Evolutionary conservation across 805 yeast species (phyloP), one percentile per base, ranked within the genome.

Genomic region (Starmerella sirachaensis): DNA sequence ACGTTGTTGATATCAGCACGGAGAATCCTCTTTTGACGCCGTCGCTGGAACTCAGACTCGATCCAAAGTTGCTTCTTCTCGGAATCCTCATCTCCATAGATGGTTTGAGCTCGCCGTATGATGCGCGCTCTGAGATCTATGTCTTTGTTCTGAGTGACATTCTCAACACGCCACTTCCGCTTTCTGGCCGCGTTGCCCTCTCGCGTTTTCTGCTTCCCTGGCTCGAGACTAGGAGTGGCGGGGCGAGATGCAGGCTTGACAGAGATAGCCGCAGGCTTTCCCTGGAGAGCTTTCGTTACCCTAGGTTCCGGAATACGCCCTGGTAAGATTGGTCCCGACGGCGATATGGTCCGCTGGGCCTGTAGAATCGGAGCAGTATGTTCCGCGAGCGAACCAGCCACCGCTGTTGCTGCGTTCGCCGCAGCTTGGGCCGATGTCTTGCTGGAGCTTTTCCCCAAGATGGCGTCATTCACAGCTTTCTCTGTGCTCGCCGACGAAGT

Each of bases 61-160:
- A 82, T 68, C 96, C 96, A 88, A 28, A 67, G 62, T 29, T 58
- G 55, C 37, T 64, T 66, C 45, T 72, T 70, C 31, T 68, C 73
- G 9, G 77, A 59, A 6, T 72, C 74, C 0, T 59, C 64, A 8
- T 64, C 69, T 1, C 94, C 91, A 60, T 73, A 85, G 48, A 78
- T 59, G 14, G 59, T 60, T 26, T 61, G 64, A 0, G 96, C 95
- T 28, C 91, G 65, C 47, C 77, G 78, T 46, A 71, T 68, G 16
- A 88, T 76, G 38, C 97, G 65, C 0, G 81, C 73, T 36, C 93
- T 67, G 38, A 88, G 63, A 54, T 88, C 97, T 51, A 83, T 78
- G 56, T 85, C 94, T 61, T 82, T 78, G 57, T 86, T 86, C 47
- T 91, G 67, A 42, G 78, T 78, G 7, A 72, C 69, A 53, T 88